These are phyloP conservation scores for Tillandsia fasciculata DNA, from an alignment of 176 grass and related monocot genomes.

Conservation along the genomic window DNA sequence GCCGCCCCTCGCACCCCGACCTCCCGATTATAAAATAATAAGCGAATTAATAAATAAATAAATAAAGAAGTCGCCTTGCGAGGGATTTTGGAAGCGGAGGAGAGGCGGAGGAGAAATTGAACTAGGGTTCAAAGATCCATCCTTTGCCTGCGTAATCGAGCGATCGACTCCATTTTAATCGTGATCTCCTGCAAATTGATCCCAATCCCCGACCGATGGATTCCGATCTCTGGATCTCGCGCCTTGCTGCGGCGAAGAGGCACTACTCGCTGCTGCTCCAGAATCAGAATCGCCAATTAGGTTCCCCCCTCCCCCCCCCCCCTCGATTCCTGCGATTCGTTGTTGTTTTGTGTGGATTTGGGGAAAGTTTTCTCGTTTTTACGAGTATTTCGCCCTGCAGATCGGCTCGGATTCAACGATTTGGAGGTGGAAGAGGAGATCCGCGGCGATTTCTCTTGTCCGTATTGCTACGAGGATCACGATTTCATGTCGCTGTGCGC, in stretches of 20 bases:
- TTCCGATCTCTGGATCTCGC: conserved; percentile 14
- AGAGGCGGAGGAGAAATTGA: background rate
- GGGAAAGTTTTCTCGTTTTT: background rate
- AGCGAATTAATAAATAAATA: background rate
- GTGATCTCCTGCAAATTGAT: too few species aligned
- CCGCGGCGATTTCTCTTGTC: conserved; percentile 1
- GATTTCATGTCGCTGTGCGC: conserved; percentile 7
- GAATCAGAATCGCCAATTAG: background rate
- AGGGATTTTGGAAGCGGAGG: background rate
- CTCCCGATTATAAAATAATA: background rate
- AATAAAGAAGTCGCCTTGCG: background rate
- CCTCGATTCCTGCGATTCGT: background rate
- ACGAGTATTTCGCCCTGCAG: background rate
- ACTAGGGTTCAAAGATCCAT: background rate
- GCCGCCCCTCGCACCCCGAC: too few species aligned
- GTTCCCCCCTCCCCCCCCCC: background rate
- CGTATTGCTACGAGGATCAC: conserved; percentile 20
- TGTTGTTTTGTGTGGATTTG: background rate
- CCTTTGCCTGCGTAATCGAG: background rate
- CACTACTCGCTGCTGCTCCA: conserved; percentile 10
- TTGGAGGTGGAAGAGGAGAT: conserved; percentile 16
- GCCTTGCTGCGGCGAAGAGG: conserved; percentile 18
- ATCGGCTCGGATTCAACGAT: conserved; percentile 1
- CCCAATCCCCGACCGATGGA: conserved; percentile 2
- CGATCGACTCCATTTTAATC: background rate